Evolutionary conservation across 208 protist species (phyloP).

Genomic region (Acanthamoeba healyi): DNA sequence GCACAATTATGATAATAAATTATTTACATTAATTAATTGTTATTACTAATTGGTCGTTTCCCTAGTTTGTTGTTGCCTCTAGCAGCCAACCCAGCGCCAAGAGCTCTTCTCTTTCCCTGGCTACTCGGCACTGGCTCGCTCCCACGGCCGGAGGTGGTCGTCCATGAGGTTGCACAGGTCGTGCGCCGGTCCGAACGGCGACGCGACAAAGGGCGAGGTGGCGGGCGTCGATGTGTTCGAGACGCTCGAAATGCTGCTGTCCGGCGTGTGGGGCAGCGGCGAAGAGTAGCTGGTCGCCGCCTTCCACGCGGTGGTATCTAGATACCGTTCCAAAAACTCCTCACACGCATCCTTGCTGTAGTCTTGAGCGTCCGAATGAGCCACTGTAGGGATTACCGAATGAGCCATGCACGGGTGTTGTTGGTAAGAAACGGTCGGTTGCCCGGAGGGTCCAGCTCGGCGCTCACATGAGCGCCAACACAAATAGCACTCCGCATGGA

Average conservation of each 20-base stretch:
- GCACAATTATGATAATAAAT: too few relatives aligned
- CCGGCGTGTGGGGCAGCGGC: background rate
- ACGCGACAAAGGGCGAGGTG: background rate
- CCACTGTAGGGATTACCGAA: too few relatives aligned
- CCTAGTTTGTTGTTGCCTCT: too few relatives aligned
- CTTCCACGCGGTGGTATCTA: background rate
- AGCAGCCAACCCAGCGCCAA: background rate
- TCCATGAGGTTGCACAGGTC: background rate
- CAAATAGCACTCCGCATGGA: too few relatives aligned
- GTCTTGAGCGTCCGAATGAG: background rate
- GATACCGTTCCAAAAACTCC: slow-evolving; percentile 31
- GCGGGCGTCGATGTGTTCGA: background rate
- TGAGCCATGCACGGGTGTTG: too few relatives aligned
- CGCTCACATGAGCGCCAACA: too few relatives aligned
- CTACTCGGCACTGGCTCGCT: background rate
- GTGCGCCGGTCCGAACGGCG: background rate
- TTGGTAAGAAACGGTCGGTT: too few relatives aligned
- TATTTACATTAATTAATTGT: too few relatives aligned
- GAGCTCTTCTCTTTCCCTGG: background rate
- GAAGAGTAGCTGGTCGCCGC: background rate
- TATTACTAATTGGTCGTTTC: too few relatives aligned
- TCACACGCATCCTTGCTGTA: background rate
- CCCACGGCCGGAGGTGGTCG: background rate
- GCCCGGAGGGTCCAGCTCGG: too few relatives aligned
- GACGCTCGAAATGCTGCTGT: background rate